These are phyloP conservation scores for Cladophialophora yegresii DNA, from an alignment of 2,329 filamentous ascomycete genomes.

Conservation along the genomic window DNA sequence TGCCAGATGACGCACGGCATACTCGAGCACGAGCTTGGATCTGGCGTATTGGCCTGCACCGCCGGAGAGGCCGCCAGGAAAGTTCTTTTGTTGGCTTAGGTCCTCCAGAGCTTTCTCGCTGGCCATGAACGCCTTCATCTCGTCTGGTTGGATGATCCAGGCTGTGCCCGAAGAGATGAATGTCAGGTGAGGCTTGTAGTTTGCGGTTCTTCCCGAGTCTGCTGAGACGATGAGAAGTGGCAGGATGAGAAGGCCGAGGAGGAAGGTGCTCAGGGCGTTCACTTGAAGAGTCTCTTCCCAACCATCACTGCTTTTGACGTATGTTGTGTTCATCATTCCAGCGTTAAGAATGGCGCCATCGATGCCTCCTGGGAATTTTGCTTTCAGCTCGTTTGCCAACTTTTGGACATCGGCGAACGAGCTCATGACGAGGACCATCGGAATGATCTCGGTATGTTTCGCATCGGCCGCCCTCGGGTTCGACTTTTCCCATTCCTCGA, in stretches of 20 bases:
- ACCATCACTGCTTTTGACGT: conserved; percentile 45
- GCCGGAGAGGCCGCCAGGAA: conserved; percentile 28
- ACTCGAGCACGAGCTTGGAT: conserved; percentile 50
- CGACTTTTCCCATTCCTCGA: conserved; percentile 38
- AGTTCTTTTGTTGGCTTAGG: conserved; percentile 40
- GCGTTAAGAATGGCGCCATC: conserved; percentile 53
- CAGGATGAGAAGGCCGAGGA: conserved; percentile 57
- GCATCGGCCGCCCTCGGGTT: conserved; percentile 34
- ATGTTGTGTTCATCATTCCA: conserved; percentile 47
- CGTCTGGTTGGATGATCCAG: conserved; percentile 39
- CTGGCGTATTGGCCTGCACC: conserved; percentile 45
- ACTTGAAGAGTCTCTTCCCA: conserved; percentile 60
- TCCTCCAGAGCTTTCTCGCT: conserved; percentile 40
- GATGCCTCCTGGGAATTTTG: conserved; percentile 42
- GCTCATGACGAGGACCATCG: conserved; percentile 52
- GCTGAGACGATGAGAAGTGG: conserved; percentile 49
- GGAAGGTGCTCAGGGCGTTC: conserved; percentile 59
- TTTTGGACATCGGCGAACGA: conserved; percentile 49
- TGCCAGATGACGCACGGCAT: conserved; percentile 46
- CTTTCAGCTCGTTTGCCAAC: conserved; percentile 43
- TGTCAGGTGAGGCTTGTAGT: conserved; percentile 44
- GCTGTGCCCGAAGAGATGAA: conserved; percentile 51
- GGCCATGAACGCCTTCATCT: conserved; percentile 38
- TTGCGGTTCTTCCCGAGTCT: conserved; percentile 27
- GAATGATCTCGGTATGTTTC: conserved; percentile 43